Percentiles rank a stretch among this genome's conserved stretches.
phyloP scores from a whole-genome alignment of 192 early-diverging fungal species.

The Allomyces arbusculus region DNA sequence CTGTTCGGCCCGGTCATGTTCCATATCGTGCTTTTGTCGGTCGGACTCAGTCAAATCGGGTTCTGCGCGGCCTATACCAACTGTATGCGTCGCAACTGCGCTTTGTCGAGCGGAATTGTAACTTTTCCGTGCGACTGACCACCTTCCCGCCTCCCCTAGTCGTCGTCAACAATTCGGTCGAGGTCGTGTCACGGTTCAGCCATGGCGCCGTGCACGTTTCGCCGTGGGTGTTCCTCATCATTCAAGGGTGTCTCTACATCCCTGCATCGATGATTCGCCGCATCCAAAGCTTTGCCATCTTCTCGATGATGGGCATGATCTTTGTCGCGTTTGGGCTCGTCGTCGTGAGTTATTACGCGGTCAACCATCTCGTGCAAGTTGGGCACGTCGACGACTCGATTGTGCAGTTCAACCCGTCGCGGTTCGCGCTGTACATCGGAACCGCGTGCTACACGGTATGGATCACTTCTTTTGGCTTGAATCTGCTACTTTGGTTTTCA shows the following conservation, averaged over 20 bases:
- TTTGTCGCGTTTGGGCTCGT: constrained; percentile 49
- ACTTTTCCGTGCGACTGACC: no score
- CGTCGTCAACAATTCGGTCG: no score
- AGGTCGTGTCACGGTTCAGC: no score
- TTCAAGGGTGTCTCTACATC: constrained; percentile 51
- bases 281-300: constrained; percentile 31
- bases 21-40: constrained; percentile 24
- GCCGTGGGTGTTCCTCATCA: constrained; percentile 25
- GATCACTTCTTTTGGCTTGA: no score
- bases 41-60: constrained; percentile 20
- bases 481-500: no score
- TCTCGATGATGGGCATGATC: constrained; percentile 43
- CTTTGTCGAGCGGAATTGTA: no score
- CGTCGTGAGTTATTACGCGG: constrained; percentile 36
- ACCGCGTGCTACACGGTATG: constrained; percentile 16
- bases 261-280: constrained; percentile 45
- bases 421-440: constrained; percentile 44
- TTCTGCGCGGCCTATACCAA: constrained; percentile 34
- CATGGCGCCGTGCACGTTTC: no score
- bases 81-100: no score
- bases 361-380: constrained; percentile 17
- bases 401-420: constrained; percentile 30
- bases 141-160: no score
- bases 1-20: constrained; percentile 41
- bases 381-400: constrained; percentile 23